Evolutionary conservation across 2,329 filamentous ascomycete species (phyloP), one percentile per base, ranked within the genome.

Genomic region (Botrytis pseudocinerea): DNA sequence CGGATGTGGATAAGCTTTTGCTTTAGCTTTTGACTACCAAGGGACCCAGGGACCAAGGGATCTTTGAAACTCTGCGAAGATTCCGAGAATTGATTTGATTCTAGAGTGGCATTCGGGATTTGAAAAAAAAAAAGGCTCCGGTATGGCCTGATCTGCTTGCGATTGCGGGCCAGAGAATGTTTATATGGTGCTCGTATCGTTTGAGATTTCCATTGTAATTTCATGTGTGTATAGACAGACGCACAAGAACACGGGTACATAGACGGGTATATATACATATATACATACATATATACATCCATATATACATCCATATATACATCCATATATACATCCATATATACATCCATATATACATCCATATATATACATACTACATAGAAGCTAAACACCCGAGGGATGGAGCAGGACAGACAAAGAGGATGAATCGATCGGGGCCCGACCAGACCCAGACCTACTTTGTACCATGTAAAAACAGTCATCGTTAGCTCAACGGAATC

Each of bases 21-120:
- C 51, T 16, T 28, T 54, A 54, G 51, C 16, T 28, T 54, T 14
- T 51, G 48, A 54, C 51, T 54, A 28, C n/a, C 51, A 54, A 25
- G 51, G 25, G n/a, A 18, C n/a, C 51, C n/a, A 51, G 25, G 48
- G n/a, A 18, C n/a, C 51, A 51, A 51, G 25, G 48, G 4, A 14
- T 54, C n/a, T 57, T 9, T 28, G 51, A 57, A 57, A 35, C 64
- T 54, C 54, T 66, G 64, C 46, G 64, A 54, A 66, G n/a, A 54
- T 35, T 54, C 64, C 64, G 64, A 66, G 32, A 48, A 54, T 40
- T 63, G 60, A 40, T 16, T 25, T 57, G 51, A 57, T 16, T 32
- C 3, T 7, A 57, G 51, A 57, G 51, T 22, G 16, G 46, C 40
- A 20, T 38, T 66, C 64, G 64, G 64, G 64, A 54, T 66, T 66